Evolutionary conservation across 129 eudicot species (phyloP).

Genomic region (Helianthus annuus): DNA sequence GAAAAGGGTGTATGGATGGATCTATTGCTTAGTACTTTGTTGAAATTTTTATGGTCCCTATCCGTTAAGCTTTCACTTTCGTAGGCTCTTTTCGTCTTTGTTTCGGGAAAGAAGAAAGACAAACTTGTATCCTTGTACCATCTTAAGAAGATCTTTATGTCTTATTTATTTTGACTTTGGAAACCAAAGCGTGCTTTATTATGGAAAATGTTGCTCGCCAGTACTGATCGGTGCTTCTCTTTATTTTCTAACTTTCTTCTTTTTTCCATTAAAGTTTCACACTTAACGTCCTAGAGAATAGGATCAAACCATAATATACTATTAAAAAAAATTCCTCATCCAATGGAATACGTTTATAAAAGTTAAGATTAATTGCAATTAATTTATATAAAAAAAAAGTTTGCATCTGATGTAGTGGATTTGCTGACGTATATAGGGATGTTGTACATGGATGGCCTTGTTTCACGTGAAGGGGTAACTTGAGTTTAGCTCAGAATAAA

Average conservation of each 20-base stretch:
- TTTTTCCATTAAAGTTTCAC: neutral
- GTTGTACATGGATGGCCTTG: no score
- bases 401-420: neutral
- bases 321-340: no score
- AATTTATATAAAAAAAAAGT: neutral
- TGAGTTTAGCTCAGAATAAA: neutral
- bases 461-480: neutral
- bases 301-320: neutral
- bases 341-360: no score
- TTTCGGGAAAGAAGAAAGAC: conserved; percentile 20
- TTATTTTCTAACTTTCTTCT: neutral
- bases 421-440: neutral
- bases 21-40: neutral
- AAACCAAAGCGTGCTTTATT: conserved; percentile 16
- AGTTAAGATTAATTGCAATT: no score
- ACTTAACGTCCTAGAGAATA: conserved; percentile 5
- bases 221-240: neutral
- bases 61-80: neutral
- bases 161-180: conserved; percentile 3
- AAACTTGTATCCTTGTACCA: conserved; percentile 12
- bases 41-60: conserved; percentile 7
- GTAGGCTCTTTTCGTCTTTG: neutral
- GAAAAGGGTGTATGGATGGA: conserved; percentile 21
- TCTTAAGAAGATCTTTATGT: conserved; percentile 13
- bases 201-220: conserved; percentile 8